Evolutionary conservation across 208 protist genomes (phyloP), one percentile per base, ranked within the genome.

Genomic region (Trypanosomatidae sp.): DNA sequence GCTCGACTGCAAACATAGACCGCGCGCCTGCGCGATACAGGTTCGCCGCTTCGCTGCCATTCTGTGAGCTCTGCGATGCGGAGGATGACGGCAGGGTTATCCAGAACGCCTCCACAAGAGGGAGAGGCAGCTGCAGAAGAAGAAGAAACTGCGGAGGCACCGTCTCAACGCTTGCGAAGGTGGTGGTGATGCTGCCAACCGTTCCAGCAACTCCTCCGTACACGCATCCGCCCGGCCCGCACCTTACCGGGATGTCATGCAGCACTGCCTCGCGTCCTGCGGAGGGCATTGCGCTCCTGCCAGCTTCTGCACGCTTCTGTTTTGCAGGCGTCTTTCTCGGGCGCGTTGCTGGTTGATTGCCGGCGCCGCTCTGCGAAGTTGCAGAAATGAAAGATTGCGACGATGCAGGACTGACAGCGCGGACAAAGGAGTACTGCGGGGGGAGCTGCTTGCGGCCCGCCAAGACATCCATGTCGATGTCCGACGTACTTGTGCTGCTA

Each of bases 401-500:
- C 13, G 36, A 49, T 8, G 69, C 8, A 19, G 59, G 50, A 7
- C 55, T 65, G 28, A 25, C 39, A 0, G 43, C 25, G 7, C 44
- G 68, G 13, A 47, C 44, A 66, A 64, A 56, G 55, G 47, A 62
- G 28, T 71, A 58, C 62, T 52, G 47, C 44, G 43, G 52, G 10
- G 74, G 76, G 7, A 72, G 46, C 17, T 43, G 41, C 56, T 80
- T 80, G 8, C 76, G 62, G 50, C 76, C 76, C 0, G 76, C 49
- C 7, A 80, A 50, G 1, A 80, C 49, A 25, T 76, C 60, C 77
- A 74, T 72, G 46, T 76, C 66, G 52, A 79, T 81, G 13, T 81
- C 77, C 46, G 77, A 68, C 74, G 79, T 55, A 72, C 59, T 81
- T 0, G 71, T 77, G 73, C 73, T 82, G 49, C 46, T 69, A 70